Evolutionary conservation across 192 early-diverging fungal species (phyloP).

Genomic region (Lobosporangium transversale): DNA sequence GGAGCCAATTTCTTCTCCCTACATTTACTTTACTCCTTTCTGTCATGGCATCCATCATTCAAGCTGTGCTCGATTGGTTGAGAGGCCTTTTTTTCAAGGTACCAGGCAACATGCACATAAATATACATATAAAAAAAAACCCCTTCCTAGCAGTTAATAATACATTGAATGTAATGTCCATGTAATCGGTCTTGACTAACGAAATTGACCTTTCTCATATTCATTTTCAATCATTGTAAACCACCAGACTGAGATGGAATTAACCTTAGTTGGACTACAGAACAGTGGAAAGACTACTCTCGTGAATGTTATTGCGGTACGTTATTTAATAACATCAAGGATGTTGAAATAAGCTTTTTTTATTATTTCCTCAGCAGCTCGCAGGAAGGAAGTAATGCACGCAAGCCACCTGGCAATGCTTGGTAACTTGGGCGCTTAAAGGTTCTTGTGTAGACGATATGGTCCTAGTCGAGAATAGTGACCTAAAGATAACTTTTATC

Average conservation of each 20-base stretch:
- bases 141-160: neutral
- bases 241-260: conserved; percentile 82
- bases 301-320: conserved; percentile 86
- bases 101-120: neutral
- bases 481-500: no score
- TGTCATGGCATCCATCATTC: conserved; percentile 65
- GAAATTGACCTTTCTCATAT: conserved; percentile 3
- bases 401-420: no score
- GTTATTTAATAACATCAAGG: conserved; percentile 37
- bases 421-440: no score
- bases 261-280: conserved; percentile 88
- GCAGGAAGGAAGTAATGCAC: no score
- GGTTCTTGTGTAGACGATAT: no score
- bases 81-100: conserved; percentile 85
- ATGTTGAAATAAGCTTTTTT: no score
- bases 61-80: conserved; percentile 76
- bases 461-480: no score
- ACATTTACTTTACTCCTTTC: no score
- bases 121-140: neutral
- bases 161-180: neutral
- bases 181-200: neutral
- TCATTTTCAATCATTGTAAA: conserved; percentile 2
- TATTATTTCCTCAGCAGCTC: no score
- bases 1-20: no score
- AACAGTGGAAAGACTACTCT: conserved; percentile 90